Conservation (phyloP, 768 basidiomycete species). For the Lactarius vividus region DNA sequence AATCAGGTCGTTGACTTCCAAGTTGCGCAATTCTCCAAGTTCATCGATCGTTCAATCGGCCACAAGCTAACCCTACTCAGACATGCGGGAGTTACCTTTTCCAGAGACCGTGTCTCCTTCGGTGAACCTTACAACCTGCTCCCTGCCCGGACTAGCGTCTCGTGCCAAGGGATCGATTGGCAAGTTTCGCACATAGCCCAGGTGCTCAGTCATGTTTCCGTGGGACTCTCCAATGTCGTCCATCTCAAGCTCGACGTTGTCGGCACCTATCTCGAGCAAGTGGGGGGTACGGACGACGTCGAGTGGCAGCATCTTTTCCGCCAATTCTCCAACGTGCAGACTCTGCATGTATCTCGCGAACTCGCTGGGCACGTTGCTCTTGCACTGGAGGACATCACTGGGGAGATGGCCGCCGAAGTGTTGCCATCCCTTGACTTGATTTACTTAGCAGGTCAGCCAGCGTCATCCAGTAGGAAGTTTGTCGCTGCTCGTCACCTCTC, state of each 20-base stretch:
- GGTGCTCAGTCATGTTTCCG: neutral
- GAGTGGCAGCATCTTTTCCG: neutral
- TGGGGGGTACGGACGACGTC: neutral
- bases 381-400: neutral
- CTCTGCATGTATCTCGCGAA: neutral
- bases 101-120: neutral
- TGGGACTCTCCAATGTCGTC: neutral
- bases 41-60: neutral
- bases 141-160: too few relatives aligned
- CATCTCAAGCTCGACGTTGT: neutral
- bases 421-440: neutral
- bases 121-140: accelerated
- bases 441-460: neutral
- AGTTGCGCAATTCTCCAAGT: neutral
- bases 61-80: neutral
- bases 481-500: too few relatives aligned
- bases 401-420: neutral
- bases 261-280: neutral
- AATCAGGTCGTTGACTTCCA: neutral
- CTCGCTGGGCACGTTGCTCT: neutral
- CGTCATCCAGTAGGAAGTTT: neutral
- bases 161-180: neutral
- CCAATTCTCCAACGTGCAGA: neutral
- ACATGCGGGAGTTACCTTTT: neutral
- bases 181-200: neutral